Evolutionary conservation across 1,139 yeast species (phyloP), one percentile per base, ranked within the genome.

Genomic region (Geotrichum klebahnii): DNA sequence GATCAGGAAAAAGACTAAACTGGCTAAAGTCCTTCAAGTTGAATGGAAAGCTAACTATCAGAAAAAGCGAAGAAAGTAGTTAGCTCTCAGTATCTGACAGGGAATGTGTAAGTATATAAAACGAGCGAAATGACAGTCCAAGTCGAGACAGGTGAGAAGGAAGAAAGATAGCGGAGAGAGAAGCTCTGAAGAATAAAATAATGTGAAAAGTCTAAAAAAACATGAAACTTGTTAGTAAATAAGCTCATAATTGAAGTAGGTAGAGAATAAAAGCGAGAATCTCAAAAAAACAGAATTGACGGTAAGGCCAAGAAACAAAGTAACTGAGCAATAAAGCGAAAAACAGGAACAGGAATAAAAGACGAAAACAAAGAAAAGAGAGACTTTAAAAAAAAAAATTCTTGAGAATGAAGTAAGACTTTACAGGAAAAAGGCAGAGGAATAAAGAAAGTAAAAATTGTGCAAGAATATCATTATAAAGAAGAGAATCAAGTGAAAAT

Each of bases 161-260:
- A 10, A 26, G 29, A 26, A 26, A 26, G 29, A 10, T 10, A 26
- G 29, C 6, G 29, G 29, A 10, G 10, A 6, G 29, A 26, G 29
- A 26, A 10, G 16, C 16, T n/a, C 16, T 9, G 23, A 17, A 16
- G 26, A n/a, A 24, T 6, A 36, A 36, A 19, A 36, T 22, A 36
- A 36, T 3, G 38, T 12, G 28, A 28, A 40, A 40, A 40, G 17
- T 29, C 14, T 31, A 24, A 39, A 39, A 39, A 17, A 39, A 29
- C 17, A 40, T 40, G 44, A 40, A 40, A 40, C 44, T 40, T 31
- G 44, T 29, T 40, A 31, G 35, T 39, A n/a, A 39, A 26, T 24
- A 39, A 10, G 29, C 29, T 26, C 29, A 26, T 26, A 10, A 26
- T 8, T 26, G 6, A 6, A 26, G 6, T 8, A n/a, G n/a, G 10